A percentile compares a stretch with the other conserved stretches of the same genome.
Conservation (phyloP, 305 asterid species). For the Nicotiana rustica region DNA sequence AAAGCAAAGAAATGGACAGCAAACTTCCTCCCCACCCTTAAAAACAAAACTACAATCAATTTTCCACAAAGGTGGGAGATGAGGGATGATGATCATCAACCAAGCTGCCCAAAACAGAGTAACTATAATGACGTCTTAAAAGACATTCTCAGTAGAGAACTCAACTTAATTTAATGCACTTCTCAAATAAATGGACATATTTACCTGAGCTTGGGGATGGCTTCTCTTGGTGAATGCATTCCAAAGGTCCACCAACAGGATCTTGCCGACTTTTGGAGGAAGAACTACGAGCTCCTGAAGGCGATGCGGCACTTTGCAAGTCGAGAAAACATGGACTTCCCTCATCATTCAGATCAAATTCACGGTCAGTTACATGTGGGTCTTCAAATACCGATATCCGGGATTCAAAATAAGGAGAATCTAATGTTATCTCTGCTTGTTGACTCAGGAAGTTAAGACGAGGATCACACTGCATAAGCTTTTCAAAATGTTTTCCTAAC, state of each 20-base stretch:
- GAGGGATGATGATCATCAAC: not conserved
- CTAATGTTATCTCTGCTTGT: constrained; percentile 71
- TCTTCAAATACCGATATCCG: constrained; percentile 62
- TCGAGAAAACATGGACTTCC: constrained; percentile 67
- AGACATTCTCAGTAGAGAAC: constrained; percentile 1
- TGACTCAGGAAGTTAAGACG: constrained; percentile 89
- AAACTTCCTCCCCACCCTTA: constrained; percentile 7
- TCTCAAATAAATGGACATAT: not conserved
- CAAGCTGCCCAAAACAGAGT: not conserved
- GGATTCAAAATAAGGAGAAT: constrained; percentile 82
- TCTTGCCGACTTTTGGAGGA: constrained; percentile 76
- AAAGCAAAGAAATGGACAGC: not conserved
- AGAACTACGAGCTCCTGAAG: constrained; percentile 77
- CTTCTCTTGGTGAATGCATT: constrained; percentile 64
- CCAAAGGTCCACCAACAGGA: constrained; percentile 56
- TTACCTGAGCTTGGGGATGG: constrained; percentile 89
- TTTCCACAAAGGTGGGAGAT: not conserved
- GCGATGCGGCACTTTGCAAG: constrained; percentile 69
- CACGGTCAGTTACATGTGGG: constrained; percentile 53
- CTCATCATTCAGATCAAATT: constrained; percentile 63
- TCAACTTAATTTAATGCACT: not conserved
- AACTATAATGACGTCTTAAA: not conserved
- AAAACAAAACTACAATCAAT: not conserved
- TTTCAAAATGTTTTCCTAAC: constrained; percentile 91
- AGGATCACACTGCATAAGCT: constrained; percentile 95